Evolutionary conservation across 306 rosid species (phyloP), one percentile per base, ranked within the genome.

Genomic region (Calophaca sinica): DNA sequence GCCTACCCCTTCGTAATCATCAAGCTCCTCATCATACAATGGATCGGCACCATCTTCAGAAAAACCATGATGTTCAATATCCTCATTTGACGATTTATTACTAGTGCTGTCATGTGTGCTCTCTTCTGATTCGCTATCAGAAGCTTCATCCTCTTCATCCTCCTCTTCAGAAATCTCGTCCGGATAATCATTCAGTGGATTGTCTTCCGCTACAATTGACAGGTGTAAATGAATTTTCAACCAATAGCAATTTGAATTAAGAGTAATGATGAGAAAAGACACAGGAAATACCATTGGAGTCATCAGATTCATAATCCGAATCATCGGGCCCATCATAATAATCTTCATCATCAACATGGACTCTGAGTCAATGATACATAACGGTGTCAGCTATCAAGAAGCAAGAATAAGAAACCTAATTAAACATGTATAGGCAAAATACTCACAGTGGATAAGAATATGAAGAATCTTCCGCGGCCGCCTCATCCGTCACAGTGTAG

Each of bases 301-400:
- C 97, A 58, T 94, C 96, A 11, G 82, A 68, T 70, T 73, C 97
- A 54, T 79, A 81, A 46, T 94, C 97, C 12, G 92, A 85, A 62
- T 84, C 80, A 62, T 84, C 88, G 9, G 87, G 90, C 38, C 88
- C 97, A 75, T 88, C 96, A 69, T 68, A 88, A 68, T 57, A 89
- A 62, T 91, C 96, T 41, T 87, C 91, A 1, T 91, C 92, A 32
- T 93, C 96, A 73, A 91, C 97, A 86, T 90, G 94, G 74, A 94
- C 88, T 70, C 98, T 94, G 75, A 42, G 32, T 12, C 77, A 49
- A 62, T 32, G n/a, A 68, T 12, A 72, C 51, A 42, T 46, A 60
- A 60, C n/a, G 62, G 75, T 54, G 69, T 79, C 60, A 72, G 62
- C 73, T 54, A 66, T 79, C 60, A 72, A 62, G 29, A 72, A 62